Percentiles rank a stretch among this genome's conserved stretches.
phyloP scores from a whole-genome alignment of 2,329 filamentous ascomycete genomes.

The Monosporascus sp. region DNA sequence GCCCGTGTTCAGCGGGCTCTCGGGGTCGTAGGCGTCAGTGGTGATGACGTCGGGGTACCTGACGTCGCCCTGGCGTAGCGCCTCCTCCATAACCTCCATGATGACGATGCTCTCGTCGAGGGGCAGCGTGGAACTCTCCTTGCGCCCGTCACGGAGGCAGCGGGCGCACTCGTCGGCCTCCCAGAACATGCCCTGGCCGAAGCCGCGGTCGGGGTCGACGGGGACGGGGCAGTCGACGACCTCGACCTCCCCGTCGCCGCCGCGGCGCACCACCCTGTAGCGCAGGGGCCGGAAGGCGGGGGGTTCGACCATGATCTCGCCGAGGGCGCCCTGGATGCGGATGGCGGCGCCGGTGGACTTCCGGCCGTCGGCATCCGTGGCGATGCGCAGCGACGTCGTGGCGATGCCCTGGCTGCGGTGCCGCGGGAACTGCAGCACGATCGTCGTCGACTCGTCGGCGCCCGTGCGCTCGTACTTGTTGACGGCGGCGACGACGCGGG shows the following conservation, averaged over 20 bases:
- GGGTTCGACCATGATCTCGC: slow-evolving; percentile 75
- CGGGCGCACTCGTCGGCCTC: slow-evolving; percentile 75
- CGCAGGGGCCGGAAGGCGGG: slow-evolving; percentile 64
- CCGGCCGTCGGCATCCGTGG: slow-evolving; percentile 56
- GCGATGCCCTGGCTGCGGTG: slow-evolving; percentile 68
- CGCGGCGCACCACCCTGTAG: slow-evolving; percentile 58
- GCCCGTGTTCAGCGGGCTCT: slow-evolving; percentile 58
- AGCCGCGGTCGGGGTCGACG: slow-evolving; percentile 40
- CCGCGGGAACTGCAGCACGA: slow-evolving; percentile 70
- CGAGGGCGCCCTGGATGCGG: slow-evolving; percentile 73
- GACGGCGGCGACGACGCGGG: slow-evolving; percentile 63
- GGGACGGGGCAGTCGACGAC: slow-evolving; percentile 50
- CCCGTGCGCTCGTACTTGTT: slow-evolving; percentile 65
- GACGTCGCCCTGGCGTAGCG: slow-evolving; percentile 48
- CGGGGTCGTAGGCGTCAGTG: slow-evolving; percentile 51
- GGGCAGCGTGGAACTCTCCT: slow-evolving; percentile 66
- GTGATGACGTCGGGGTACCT: slow-evolving; percentile 52
- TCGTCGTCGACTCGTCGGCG: slow-evolving; percentile 71
- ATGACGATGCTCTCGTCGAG: slow-evolving; percentile 75
- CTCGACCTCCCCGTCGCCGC: slow-evolving; percentile 41
- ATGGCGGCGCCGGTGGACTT: slow-evolving; percentile 60
- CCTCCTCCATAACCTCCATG: slow-evolving; percentile 67
- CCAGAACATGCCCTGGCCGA: slow-evolving; percentile 84
- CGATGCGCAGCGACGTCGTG: slow-evolving; percentile 58
- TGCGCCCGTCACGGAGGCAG: slow-evolving; percentile 69